Evolutionary conservation across 2,329 filamentous ascomycete species (phyloP).

Genomic region (Microdochium nivale): DNA sequence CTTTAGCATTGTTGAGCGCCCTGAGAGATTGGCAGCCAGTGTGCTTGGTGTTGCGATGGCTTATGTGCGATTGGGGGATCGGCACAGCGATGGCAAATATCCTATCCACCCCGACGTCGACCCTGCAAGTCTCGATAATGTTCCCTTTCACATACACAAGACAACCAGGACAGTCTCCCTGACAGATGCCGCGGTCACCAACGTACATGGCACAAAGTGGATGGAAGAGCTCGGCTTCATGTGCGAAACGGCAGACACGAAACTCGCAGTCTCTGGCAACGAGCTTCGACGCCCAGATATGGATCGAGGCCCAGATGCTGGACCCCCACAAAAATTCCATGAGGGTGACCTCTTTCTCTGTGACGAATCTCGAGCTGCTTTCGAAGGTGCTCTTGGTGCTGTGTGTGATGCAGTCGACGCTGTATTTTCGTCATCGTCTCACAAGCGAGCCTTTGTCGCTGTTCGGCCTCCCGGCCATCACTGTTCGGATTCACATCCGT

Average conservation of each 20-base stretch:
- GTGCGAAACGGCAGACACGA: slow-evolving; percentile 73
- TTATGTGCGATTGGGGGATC: slow-evolving; percentile 81
- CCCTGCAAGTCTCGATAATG: slow-evolving; percentile 42
- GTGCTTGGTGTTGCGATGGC: slow-evolving; percentile 76
- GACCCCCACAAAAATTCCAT: slow-evolving; percentile 55
- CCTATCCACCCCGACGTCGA: slow-evolving; percentile 57
- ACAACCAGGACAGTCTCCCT: slow-evolving; percentile 65
- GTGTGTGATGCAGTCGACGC: slow-evolving; percentile 88
- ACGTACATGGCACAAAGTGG: slow-evolving; percentile 86
- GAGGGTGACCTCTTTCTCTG: slow-evolving; percentile 89
- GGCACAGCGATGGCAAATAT: slow-evolving; percentile 63
- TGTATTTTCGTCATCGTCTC: slow-evolving; percentile 57
- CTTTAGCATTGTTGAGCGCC: slow-evolving; percentile 81
- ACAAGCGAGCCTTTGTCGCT: slow-evolving; percentile 78
- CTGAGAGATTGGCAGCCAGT: slow-evolving; percentile 80
- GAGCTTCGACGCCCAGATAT: slow-evolving; percentile 67
- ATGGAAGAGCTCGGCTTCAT: slow-evolving; percentile 85
- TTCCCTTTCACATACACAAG: slow-evolving; percentile 80
- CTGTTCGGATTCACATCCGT: slow-evolving; percentile 81
- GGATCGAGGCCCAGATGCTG: slow-evolving; percentile 36
- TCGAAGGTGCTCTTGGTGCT: slow-evolving; percentile 86
- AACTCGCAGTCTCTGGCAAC: slow-evolving; percentile 67
- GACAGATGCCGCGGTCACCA: slow-evolving; percentile 69
- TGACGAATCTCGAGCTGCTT: slow-evolving; percentile 72
- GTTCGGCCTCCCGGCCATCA: slow-evolving; percentile 93